phyloP scores from a whole-genome alignment of 148 eudicot genomes.

The Tetragonia tetragonoides region DNA sequence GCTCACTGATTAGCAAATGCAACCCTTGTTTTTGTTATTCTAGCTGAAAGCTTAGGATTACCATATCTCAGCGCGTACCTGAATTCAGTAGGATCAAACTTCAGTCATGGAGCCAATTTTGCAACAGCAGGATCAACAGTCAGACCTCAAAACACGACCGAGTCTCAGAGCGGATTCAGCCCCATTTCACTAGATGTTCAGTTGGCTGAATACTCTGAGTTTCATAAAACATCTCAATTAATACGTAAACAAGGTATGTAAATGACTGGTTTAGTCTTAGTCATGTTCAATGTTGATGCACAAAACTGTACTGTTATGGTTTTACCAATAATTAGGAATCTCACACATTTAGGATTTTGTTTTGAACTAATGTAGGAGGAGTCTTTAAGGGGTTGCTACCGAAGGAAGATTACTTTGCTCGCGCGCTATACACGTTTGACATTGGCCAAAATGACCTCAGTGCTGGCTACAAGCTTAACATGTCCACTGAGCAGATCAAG shows the following conservation, averaged over 20 bases:
- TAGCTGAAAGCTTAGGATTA: constrained; percentile 42
- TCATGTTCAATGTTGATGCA: too few relatives aligned
- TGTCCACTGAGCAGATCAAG: constrained; percentile 32
- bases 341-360: too few relatives aligned
- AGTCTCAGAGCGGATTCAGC: constrained; percentile 33
- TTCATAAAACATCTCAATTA: constrained; percentile 19
- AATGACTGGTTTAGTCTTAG: background rate
- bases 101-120: constrained; percentile 49
- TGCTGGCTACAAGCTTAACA: constrained; percentile 34
- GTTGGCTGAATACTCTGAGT: constrained; percentile 31
- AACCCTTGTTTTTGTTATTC: background rate
- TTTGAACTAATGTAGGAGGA: constrained; percentile 22
- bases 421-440: constrained; percentile 43
- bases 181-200: constrained; percentile 40
- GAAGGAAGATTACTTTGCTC: constrained; percentile 31
- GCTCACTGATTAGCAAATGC: background rate
- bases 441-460: constrained; percentile 50
- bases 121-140: constrained; percentile 47
- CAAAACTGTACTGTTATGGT: too few relatives aligned
- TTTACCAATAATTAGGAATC: too few relatives aligned
- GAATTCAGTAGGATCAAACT: constrained; percentile 41
- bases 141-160: constrained; percentile 36
- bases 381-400: constrained; percentile 35
- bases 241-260: constrained; percentile 29
- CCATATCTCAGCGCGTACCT: constrained; percentile 38